Conservation (phyloP, 2,329 filamentous ascomycete species). For the Curvularia verruculosa region DNA sequence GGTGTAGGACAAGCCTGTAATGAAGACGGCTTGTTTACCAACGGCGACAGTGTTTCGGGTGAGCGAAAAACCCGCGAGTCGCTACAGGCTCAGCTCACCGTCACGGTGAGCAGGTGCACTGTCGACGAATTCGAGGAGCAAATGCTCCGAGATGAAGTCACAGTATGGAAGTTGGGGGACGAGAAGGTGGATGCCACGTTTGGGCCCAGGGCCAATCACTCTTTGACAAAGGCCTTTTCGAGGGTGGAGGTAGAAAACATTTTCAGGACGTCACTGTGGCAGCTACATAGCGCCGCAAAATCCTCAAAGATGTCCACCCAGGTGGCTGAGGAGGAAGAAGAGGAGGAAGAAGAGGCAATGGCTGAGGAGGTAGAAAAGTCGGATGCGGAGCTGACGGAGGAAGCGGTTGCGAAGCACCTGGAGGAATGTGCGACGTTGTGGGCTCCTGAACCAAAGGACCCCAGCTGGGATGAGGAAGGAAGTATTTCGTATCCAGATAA, state of each 20-base stretch:
- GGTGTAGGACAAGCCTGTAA: slow-evolving; percentile 19
- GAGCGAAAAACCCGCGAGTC: slow-evolving; percentile 17
- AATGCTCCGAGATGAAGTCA: neutral
- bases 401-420: slow-evolving; percentile 6
- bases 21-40: slow-evolving; percentile 16
- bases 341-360: neutral
- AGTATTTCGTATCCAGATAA: slow-evolving; percentile 4
- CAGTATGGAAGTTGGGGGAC: slow-evolving; percentile 7
- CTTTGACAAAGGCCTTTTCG: slow-evolving; percentile 12
- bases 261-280: neutral
- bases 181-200: slow-evolving; percentile 5
- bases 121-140: slow-evolving; percentile 1
- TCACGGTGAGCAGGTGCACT: slow-evolving; percentile 10
- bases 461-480: slow-evolving; percentile 5
- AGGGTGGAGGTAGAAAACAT: neutral
- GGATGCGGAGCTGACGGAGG: slow-evolving; percentile 15
- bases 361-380: slow-evolving; percentile 1
- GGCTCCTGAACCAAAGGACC: slow-evolving; percentile 4
- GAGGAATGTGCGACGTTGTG: slow-evolving; percentile 5
- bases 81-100: slow-evolving; percentile 9
- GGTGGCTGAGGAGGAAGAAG: neutral
- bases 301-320: neutral
- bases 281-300: slow-evolving; percentile 3
- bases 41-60: slow-evolving; percentile 14
- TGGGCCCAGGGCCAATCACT: slow-evolving; percentile 8